Evolutionary conservation across 1,284 basidiomycete species (phyloP), one percentile per base, ranked within the genome.

Genomic region (Lentinula novae-zelandiae): DNA sequence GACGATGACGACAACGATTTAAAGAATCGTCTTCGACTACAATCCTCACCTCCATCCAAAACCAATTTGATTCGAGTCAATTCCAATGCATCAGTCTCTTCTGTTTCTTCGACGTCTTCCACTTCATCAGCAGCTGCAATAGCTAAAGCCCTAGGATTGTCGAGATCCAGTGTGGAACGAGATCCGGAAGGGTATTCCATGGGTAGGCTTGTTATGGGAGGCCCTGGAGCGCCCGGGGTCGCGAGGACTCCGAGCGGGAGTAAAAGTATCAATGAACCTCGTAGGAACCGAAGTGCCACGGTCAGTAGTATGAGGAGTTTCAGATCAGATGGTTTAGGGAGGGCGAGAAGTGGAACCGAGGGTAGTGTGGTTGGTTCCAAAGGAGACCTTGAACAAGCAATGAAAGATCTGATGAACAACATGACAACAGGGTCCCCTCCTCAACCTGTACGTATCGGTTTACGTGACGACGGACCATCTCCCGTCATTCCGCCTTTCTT

Each of bases 111-210:
- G 1, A 27, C 60, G 7, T 52, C 42, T 13, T 53, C 58, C 20
- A n/a, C 39, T 6, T 49, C 42, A 31, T 42, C 60, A 17, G 75
- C 76, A 10, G 64, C 72, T 0, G 65, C 66, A 20, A 70, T 78
- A 53, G 76, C 76, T 1, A 73, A 75, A 46, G 77, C 77, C 9
- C 67, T 78, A 13, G 77, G 76, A 5, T 62, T 76, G 3, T 75
- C 76, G 6, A 71, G 72, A 63, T 73, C 72, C 13, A 70, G 73
- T n/a, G 71, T 74, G 20, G 72, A 67, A 39, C 67, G 69, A 34
- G 76, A 76, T 66, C 67, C 74, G 17, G 71, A 68, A 40, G 68
- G 69, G 31, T 76, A 76, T 65, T 67, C 53, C 10, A 48, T 15
- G n/a, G 57, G 67, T 6, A 70, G 69, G 38, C 68, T 74, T 40